phyloP scores from a whole-genome alignment of 345 rosid genomes.

The Boechera retrofracta region DNA sequence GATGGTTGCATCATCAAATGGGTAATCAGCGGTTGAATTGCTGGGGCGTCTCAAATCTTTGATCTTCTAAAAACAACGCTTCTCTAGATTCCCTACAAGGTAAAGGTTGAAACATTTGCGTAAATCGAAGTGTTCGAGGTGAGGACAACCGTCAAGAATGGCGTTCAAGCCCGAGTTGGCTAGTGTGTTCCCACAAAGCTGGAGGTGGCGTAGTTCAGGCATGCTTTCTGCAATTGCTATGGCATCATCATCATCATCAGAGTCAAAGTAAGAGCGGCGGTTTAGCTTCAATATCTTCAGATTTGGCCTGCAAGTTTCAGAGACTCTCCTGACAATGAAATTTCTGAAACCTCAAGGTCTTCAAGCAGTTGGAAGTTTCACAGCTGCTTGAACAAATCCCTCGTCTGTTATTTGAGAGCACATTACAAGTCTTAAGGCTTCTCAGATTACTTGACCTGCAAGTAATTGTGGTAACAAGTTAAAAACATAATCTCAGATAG shows the following conservation, averaged over 20 bases:
- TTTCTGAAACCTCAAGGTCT: not conserved
- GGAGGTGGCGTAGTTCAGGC: not conserved
- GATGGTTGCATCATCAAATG: too few species aligned
- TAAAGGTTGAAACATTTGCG: not conserved
- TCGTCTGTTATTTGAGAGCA: not conserved
- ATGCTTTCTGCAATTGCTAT: conserved; percentile 6
- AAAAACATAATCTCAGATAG: not conserved
- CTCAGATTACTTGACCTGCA: not conserved
- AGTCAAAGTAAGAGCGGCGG: too few species aligned
- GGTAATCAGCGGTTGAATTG: too few species aligned
- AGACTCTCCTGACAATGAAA: not conserved
- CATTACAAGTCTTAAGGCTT: not conserved
- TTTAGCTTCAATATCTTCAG: not conserved
- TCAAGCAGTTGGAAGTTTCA: not conserved
- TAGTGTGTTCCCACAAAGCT: not conserved
- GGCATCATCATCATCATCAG: too few species aligned
- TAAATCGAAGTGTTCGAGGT: not conserved
- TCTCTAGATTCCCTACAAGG: too few species aligned
- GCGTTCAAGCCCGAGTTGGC: not conserved
- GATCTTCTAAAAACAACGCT: too few species aligned
- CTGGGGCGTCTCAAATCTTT: too few species aligned
- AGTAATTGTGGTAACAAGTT: not conserved
- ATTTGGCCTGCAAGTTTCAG: not conserved
- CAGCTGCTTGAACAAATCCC: not conserved
- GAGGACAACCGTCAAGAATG: not conserved